Evolutionary conservation across 805 yeast species (phyloP).

Genomic region (Sugiyamaella qingdaonensis): DNA sequence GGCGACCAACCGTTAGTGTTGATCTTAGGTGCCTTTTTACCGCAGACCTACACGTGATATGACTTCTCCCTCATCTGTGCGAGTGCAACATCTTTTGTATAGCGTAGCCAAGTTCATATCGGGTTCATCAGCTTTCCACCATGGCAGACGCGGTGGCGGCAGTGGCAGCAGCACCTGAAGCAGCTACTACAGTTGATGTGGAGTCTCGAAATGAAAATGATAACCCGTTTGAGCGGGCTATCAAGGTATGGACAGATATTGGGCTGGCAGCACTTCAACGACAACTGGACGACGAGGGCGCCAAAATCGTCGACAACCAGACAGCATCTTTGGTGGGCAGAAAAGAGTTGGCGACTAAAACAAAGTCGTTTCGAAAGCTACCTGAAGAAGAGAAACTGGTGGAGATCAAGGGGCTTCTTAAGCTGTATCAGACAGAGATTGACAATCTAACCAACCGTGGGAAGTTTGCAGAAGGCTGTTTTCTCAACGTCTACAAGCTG

Average conservation of each 20-base stretch:
- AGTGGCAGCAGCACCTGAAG: not conserved
- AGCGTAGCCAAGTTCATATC: too few species aligned
- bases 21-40: too few species aligned
- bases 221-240: slow-evolving; percentile 48
- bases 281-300: slow-evolving; percentile 67
- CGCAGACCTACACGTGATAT: too few species aligned
- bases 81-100: too few species aligned
- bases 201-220: not conserved
- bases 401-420: slow-evolving; percentile 62
- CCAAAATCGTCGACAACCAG: slow-evolving; percentile 68
- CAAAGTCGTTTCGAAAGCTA: slow-evolving; percentile 80
- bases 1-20: too few species aligned
- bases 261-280: slow-evolving; percentile 68
- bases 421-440: slow-evolving; percentile 80
- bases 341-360: slow-evolving; percentile 71
- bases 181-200: not conserved
- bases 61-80: too few species aligned
- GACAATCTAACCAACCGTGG: slow-evolving; percentile 76
- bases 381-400: slow-evolving; percentile 61
- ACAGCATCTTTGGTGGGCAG: slow-evolving; percentile 62
- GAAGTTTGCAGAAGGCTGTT: slow-evolving; percentile 65
- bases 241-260: slow-evolving; percentile 71
- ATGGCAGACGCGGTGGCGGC: not conserved
- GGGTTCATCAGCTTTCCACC: not conserved
- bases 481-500: slow-evolving; percentile 68